Evolutionary conservation across 1,139 yeast genomes (phyloP), one percentile per base, ranked within the genome.

Genomic region (Scheffersomyces illinoinensis): DNA sequence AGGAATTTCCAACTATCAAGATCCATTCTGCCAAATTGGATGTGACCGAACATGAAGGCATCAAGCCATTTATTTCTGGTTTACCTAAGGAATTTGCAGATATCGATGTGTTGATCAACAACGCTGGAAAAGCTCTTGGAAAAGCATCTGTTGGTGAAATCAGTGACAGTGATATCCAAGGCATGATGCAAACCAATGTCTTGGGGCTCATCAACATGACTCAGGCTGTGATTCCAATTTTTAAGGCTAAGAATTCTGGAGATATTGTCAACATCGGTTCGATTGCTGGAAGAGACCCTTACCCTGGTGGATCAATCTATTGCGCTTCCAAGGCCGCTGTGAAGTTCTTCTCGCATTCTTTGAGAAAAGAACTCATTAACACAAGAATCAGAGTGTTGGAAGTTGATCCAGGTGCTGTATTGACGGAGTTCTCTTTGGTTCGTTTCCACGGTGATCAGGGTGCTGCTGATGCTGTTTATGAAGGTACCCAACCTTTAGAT

Each of bases 281-380:
- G 1, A 89, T 91, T 72, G 97, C 97, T n/a, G 97, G 97, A 48
- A 83, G 91, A 68, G 96, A 91, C 59, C 87, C 95, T 0, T 91
- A 92, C 75, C 93, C 96, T 47, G 92, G 89, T 56, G 97, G 97
- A 53, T 85, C 91, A 10, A 88, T 92, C 64, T 92, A 92, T 76
- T 91, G 97, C 76, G 90, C 97, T n/a, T 85, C 95, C 55, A 92
- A 92, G 74, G 90, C 93, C 52, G 91, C 95, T 21, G 85, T 92
- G 43, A 84, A 87, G 63, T 89, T 92, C 0, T 92, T 92, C 72
- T 83, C 93, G 21, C 87, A 87, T 54, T 83, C 91, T 4, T 80
- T 91, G 74, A 84, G 97, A 73, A 90, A 90, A 73, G 97, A 92
- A 73, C 79, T 88, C 69, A 86, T 91, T 63, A 78, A 81, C 71